These are phyloP conservation scores for Calonectria fujianensis DNA, from an alignment of 2,329 filamentous ascomycete genomes.

Conservation along the genomic window DNA sequence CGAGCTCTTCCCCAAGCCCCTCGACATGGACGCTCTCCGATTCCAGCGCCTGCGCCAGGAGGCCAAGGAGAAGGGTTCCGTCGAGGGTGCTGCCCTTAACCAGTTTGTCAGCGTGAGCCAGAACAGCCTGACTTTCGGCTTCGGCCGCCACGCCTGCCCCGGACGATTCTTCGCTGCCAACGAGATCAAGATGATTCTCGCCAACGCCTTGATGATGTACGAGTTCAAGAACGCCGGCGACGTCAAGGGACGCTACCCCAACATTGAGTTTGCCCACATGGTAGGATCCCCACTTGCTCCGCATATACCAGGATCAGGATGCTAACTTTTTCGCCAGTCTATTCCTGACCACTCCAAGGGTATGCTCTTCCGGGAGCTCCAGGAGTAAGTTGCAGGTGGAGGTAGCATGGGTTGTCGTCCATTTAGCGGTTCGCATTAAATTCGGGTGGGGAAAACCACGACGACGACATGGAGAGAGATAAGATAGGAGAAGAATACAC, in stretches of 20 bases:
- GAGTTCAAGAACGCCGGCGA: conserved; percentile 50
- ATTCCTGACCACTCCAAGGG: conserved; percentile 28
- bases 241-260: conserved; percentile 5
- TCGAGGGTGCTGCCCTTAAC: conserved; percentile 52
- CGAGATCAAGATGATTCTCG: conserved; percentile 67
- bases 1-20: conserved; percentile 56
- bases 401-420: not conserved
- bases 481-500: no score
- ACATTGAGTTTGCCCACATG: conserved; percentile 34
- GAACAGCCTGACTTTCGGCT: conserved; percentile 61
- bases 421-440: conserved; percentile 2
- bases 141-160: conserved; percentile 64
- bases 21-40: conserved; percentile 66
- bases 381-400: not conserved
- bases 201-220: conserved; percentile 64
- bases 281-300: not conserved
- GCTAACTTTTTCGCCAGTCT: conserved; percentile 24
- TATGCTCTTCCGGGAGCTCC: conserved; percentile 19
- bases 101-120: conserved; percentile 66
- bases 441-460: not conserved
- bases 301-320: not conserved
- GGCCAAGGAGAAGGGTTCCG: conserved; percentile 38
- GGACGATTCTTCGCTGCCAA: conserved; percentile 67
- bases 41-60: conserved; percentile 64
- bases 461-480: not conserved